These are phyloP conservation scores for Prototheca wickerhamii DNA, from an alignment of 163 green algal species.

Conservation along the genomic window DNA sequence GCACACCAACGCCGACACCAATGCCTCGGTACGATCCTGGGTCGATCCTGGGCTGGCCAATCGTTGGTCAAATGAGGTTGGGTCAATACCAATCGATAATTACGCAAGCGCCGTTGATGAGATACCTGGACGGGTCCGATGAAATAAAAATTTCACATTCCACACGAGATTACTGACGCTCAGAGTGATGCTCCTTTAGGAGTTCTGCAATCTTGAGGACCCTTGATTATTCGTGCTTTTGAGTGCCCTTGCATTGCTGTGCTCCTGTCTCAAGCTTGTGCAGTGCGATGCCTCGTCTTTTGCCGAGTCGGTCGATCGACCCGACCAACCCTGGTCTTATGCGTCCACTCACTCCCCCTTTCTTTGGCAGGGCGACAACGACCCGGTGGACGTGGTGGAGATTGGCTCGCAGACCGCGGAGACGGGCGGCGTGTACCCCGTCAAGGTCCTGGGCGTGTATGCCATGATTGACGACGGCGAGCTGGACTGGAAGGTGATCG, in stretches of 20 bases:
- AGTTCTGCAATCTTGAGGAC: constrained; percentile 56
- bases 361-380: constrained; percentile 86
- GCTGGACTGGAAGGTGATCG: constrained; percentile 98
- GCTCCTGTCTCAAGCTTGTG: neutral
- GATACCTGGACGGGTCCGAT: neutral
- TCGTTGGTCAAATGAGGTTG: no score
- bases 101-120: neutral
- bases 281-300: neutral
- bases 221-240: constrained; percentile 1
- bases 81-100: neutral
- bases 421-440: constrained; percentile 79
- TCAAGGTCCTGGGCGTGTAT: constrained; percentile 69
- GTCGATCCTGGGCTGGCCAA: no score
- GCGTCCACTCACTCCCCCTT: neutral
- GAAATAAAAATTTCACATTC: constrained; percentile 2
- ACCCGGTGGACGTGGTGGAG: constrained; percentile 98
- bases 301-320: neutral
- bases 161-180: neutral
- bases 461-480: constrained; percentile 99
- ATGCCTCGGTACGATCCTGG: constrained; percentile 33
- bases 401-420: constrained; percentile 62
- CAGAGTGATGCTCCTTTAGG: constrained; percentile 8
- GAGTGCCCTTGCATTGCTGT: neutral
- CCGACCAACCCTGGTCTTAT: no score
- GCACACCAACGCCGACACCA: constrained; percentile 64